A percentile compares a stretch with the other conserved stretches of the same genome.
Evolutionary conservation across 441 rosid species (phyloP).

Genomic region (Omphalea diandra): DNA sequence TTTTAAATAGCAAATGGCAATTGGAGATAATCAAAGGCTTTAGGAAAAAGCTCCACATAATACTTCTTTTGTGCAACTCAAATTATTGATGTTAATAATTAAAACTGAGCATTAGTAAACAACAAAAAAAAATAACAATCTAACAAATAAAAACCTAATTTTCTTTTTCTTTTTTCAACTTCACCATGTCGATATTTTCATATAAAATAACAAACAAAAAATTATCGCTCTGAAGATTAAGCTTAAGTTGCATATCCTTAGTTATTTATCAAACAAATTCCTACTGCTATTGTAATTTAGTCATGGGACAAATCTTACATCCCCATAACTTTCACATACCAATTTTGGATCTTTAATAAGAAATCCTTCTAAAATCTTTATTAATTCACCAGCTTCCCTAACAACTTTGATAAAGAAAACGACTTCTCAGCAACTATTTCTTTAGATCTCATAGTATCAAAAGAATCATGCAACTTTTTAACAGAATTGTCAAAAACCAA

Average conservation of each 20-base stretch:
- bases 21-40: no score
- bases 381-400: slow-evolving; percentile 78
- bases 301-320: slow-evolving; percentile 81
- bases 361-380: slow-evolving; percentile 55
- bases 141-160: no score
- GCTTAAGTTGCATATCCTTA: slow-evolving; percentile 75
- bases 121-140: no score
- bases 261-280: slow-evolving; percentile 60
- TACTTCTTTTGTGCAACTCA: no score
- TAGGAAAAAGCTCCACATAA: no score
- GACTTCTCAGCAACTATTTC: slow-evolving; percentile 29
- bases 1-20: no score
- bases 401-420: slow-evolving; percentile 52
- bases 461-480: slow-evolving; percentile 37
- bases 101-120: no score
- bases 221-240: no score
- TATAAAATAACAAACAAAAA: no score
- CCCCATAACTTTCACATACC: slow-evolving; percentile 70
- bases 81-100: no score
- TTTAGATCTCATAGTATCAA: slow-evolving; percentile 35
- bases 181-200: no score
- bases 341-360: slow-evolving; percentile 43
- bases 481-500: slow-evolving; percentile 29
- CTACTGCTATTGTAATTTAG: slow-evolving; percentile 71
- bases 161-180: no score